Evolutionary conservation across 2,329 filamentous ascomycete genomes (phyloP), one percentile per base, ranked within the genome.

Genomic region (Penicillium brevicompactum): DNA sequence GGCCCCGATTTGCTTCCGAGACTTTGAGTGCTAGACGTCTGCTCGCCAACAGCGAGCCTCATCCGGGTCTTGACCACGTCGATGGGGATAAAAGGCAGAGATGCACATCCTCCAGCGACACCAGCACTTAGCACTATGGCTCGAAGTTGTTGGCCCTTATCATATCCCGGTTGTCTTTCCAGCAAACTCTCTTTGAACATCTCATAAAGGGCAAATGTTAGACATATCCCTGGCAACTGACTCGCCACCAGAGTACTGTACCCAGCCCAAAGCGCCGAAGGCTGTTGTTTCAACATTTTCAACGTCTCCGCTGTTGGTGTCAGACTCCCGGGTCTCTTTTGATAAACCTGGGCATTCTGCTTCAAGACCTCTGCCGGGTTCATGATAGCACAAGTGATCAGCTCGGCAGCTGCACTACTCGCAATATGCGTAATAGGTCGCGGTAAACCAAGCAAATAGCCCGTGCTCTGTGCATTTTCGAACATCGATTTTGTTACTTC

Each of bases 351-450:
- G 1, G 51, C 55, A 57, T 57, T 57, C 46, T 57, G 55, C 42
- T 57, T 57, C 27, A 57, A 37, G 10, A 57, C 55, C 30, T 57
- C 55, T 1, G 51, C 55, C 16, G 55, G 55, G 31, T 57, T 57
- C 7, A 50, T 24, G 32, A 57, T 40, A n/a, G 51, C 55, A 43
- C 41, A 49, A 22, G 55, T 42, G 2, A 57, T 42, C 3, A 57
- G 11, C 37, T 57, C 55, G 1, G 55, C 55, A 3, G 24, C n/a
- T n/a, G 55, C 55, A 37, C 55, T 57, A 11, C 55, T 54, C 9
- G 22, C 14, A 16, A n/a, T 14, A 22, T 57, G 51, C 2, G 46
- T 18, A 8, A 57, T 10, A 5, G 51, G 42, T 8, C 45, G 51
- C 4, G 55, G 55, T 3, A 57, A 21, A 10, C 24, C 34, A 5